These are phyloP conservation scores for Xylaria arbuscula DNA, from an alignment of 2,329 filamentous ascomycete species.

Conservation along the genomic window DNA sequence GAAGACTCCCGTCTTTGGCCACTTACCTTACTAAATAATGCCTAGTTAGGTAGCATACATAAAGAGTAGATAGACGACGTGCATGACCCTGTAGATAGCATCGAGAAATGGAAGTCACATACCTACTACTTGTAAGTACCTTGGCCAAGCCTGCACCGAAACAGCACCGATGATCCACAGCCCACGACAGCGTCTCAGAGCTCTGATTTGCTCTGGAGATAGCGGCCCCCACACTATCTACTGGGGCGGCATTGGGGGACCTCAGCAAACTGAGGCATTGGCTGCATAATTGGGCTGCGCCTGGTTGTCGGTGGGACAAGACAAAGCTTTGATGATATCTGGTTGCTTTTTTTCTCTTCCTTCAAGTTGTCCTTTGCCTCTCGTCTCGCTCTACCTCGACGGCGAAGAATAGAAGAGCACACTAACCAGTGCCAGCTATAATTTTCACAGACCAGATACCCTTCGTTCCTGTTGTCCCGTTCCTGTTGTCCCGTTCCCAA, in stretches of 20 bases:
- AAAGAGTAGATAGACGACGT: too few relatives aligned
- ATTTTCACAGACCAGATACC: slow-evolving; percentile 4
- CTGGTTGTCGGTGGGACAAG: slow-evolving; percentile 29
- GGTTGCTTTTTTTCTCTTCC: slow-evolving; percentile 24
- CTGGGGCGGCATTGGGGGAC: slow-evolving; percentile 8
- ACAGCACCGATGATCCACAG: slow-evolving; percentile 34
- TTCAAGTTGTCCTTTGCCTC: slow-evolving; percentile 13
- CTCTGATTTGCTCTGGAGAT: slow-evolving; percentile 34
- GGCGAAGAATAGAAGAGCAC: background rate
- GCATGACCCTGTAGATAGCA: slow-evolving; percentile 12
- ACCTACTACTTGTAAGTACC: too few relatives aligned
- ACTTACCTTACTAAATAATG: background rate
- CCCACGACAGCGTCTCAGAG: slow-evolving; percentile 19
- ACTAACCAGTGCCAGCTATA: background rate
- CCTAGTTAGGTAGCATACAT: background rate
- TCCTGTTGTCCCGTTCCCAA: slow-evolving; percentile 1
- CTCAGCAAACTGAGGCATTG: slow-evolving; percentile 23
- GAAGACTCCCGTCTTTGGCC: too few relatives aligned
- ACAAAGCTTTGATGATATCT: slow-evolving; percentile 28
- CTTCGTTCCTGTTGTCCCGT: background rate
- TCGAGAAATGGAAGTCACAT: slow-evolving; percentile 15
- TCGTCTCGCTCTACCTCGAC: slow-evolving; percentile 10
- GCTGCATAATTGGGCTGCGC: slow-evolving; percentile 27
- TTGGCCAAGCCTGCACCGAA: slow-evolving; percentile 12
- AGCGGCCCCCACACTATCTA: slow-evolving; percentile 30